Percentiles rank a stretch among this genome's conserved stretches.
Conservation (phyloP, 352 stramenopile species). For the Globisporangium acanthophoron region DNA sequence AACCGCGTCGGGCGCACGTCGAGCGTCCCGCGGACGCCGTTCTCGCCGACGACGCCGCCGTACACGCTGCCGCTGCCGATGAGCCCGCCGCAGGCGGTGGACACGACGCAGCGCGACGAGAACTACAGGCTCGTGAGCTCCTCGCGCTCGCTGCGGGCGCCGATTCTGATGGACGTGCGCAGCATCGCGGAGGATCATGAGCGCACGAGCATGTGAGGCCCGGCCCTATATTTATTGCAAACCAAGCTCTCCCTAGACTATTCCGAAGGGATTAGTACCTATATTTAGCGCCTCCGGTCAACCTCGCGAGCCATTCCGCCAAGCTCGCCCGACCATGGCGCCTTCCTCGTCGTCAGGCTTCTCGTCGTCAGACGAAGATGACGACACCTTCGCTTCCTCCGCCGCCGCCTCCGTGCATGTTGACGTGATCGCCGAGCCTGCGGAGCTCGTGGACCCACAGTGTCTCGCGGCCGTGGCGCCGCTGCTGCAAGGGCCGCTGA, state of each 20-base stretch:
- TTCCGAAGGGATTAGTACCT: too few species aligned
- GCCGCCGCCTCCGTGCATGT: conserved; percentile 12
- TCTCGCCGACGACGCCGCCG: background rate
- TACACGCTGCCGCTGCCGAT: background rate
- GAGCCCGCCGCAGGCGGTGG: background rate
- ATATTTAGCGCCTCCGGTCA: too few species aligned
- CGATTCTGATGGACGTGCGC: background rate
- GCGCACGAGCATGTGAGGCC: background rate
- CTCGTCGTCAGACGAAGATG: conserved; percentile 39
- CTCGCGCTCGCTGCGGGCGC: background rate
- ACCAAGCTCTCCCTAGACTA: too few species aligned
- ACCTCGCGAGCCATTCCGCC: too few species aligned
- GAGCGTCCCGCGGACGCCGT: background rate
- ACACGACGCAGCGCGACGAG: background rate
- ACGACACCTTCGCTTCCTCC: conserved; percentile 8
- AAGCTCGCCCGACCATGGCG: background rate
- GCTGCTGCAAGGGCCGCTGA: conserved; percentile 12
- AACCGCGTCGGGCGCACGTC: background rate
- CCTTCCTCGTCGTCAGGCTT: conserved; percentile 26
- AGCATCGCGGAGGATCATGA: background rate
- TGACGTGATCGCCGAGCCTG: conserved; percentile 24
- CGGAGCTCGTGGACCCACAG: background rate
- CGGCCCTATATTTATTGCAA: background rate
- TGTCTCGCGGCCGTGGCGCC: conserved; percentile 13
- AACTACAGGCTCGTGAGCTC: conserved; percentile 3